Base-by-base conservation (phyloP, 129 eudicot genomes). In the Deinandra increscens region DNA sequence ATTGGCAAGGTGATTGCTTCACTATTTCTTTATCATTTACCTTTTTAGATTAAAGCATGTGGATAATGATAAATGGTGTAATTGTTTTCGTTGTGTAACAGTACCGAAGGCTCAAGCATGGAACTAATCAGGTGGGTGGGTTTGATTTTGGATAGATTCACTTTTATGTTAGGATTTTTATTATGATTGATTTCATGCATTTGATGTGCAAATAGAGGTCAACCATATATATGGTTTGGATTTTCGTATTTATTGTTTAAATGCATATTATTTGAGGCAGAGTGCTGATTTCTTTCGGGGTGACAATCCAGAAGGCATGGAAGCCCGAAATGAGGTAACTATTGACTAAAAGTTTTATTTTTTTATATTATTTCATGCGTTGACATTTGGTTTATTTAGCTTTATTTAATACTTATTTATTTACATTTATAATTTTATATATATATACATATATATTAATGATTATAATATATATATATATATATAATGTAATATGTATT, bases 281-380 rank as follows among this genome's bases (percentile, higher is more conserved):
- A 20, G 81, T 75, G 99, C 99, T 76, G 99, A 94, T 72, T 94
- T 94, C 75, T 94, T 94, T 76, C 89, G 99, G 62, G 97, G 86
- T 68, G 99, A 94, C 84, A 94, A 94, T 85, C 83, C 97, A 62
- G 99, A 94, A 86, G 99, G 99, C 76, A 55, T 87, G 77, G 99
- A 89, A 84, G 99, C 99, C 59, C 92, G 98, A 9, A 89, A 94
- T 68, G 97, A 94, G 99, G 99, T 94, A 85, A 86, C 37, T 81
- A 11, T 70, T 41, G 5, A 44, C 54, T 4, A 54, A 42, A 49
- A 12, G 2, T 4, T 46, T 15, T 10, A 22, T 8, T 33, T 36
- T 36, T 33, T 14, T 54, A 5, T 3, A 39, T 50, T 5, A 22
- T 3, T 22, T 20, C 13, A 15, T 63, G 78, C 14, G 36, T 63